Percentiles rank a stretch among this genome's conserved stretches.
phyloP scores from a whole-genome alignment of 345 rosid genomes.

The Sisymbrium irio region DNA sequence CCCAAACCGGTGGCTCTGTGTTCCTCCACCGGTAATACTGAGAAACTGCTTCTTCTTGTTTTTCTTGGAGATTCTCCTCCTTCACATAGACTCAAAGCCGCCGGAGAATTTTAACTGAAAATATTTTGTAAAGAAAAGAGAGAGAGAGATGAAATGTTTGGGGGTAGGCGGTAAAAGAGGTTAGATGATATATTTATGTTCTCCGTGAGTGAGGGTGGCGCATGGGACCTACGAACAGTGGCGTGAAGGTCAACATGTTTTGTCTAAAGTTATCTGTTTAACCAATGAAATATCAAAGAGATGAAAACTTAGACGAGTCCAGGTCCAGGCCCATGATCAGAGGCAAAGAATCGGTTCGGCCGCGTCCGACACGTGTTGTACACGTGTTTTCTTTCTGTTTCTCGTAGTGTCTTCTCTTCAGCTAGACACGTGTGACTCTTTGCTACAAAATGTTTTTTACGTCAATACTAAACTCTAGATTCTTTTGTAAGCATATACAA shows the following conservation, averaged over 20 bases:
- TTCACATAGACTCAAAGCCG: slow-evolving; percentile 14
- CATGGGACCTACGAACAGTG: neutral
- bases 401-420: slow-evolving; percentile 7
- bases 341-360: slow-evolving; percentile 17
- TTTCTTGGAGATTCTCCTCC: neutral
- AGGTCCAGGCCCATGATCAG: slow-evolving; percentile 36
- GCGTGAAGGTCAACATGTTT: slow-evolving; percentile 30
- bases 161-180: slow-evolving; percentile 23
- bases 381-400: slow-evolving; percentile 13
- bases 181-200: slow-evolving; percentile 16
- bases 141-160: neutral
- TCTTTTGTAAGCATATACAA: neutral
- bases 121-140: neutral
- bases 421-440: slow-evolving; percentile 16
- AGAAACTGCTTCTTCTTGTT: neutral
- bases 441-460: neutral
- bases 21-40: neutral
- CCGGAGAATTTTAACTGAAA: neutral
- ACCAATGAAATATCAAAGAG: slow-evolving; percentile 21
- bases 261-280: slow-evolving; percentile 10
- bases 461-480: neutral
- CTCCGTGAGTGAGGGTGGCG: slow-evolving; percentile 20
- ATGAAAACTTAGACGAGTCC: slow-evolving; percentile 5
- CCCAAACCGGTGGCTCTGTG: slow-evolving; percentile 1
- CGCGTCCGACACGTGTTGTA: slow-evolving; percentile 20